Conservation (phyloP, 129 eudicot genomes). For the Dittrichia graveolens region DNA sequence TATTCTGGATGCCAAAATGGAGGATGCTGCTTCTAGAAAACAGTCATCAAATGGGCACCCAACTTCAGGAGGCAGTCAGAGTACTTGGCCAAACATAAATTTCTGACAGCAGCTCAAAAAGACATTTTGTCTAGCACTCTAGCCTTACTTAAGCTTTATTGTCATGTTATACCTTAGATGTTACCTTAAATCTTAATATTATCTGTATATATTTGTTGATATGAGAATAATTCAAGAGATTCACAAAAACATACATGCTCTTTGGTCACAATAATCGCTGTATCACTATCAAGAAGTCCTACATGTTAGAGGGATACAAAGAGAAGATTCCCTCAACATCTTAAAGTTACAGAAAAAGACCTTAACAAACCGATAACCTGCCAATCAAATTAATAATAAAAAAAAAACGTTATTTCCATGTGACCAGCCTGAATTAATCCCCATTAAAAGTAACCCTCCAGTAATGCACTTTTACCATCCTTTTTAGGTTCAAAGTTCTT, state of each 20-base stretch:
- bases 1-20: slow-evolving; percentile 50
- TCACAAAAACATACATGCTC: slow-evolving; percentile 13
- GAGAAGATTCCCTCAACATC: background rate
- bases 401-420: background rate
- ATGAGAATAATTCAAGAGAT: slow-evolving; percentile 15
- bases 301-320: background rate
- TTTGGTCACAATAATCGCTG: background rate
- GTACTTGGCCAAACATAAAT: slow-evolving; percentile 31
- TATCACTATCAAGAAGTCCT: background rate
- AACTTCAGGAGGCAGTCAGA: slow-evolving; percentile 35
- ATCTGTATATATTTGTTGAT: slow-evolving; percentile 33
- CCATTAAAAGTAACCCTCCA: slow-evolving; percentile 70
- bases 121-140: no score
- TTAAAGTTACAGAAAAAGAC: background rate
- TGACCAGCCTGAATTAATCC: background rate
- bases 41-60: slow-evolving; percentile 75
- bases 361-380: background rate
- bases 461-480: slow-evolving; percentile 52
- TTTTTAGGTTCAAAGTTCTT: slow-evolving; percentile 56
- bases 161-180: background rate
- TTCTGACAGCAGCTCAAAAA: background rate
- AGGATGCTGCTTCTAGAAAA: slow-evolving; percentile 29
- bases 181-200: background rate
- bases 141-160: background rate
- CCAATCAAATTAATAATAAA: background rate